Base-by-base conservation (phyloP, 148 eudicot genomes). In the Pouteria glomerata region DNA sequence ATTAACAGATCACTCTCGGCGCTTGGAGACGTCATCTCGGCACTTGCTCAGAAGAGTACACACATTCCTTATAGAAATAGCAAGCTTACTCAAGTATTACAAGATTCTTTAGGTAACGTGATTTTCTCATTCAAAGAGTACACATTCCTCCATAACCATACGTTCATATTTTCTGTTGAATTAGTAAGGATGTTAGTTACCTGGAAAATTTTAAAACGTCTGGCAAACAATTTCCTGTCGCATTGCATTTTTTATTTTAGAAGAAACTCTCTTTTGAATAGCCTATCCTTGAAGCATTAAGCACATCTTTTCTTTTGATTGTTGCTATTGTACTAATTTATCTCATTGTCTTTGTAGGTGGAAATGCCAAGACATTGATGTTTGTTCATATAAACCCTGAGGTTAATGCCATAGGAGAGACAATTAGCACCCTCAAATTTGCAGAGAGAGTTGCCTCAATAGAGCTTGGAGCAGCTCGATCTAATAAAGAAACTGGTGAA, bases 81-180 rank as follows among this genome's bases (percentile, higher is more conserved):
- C 97, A 95, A 95, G 83, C 96, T 95, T 48, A 95, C 98, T 51
- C 97, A 95, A 91, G 98, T 95, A 19, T 72, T 95, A 21, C 98
- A 95, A 83, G 97, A 91, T 79, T 91, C 98, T 71, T 79, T 95
- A 81, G 98, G 98, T 94, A 85, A 72, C 35, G 31, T 41, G 24
- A 47, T 37, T 42, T 35, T 39, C 37, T 33, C 37, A 11, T 27
- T 21, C 60, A 14, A 50, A 29, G 73, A 30, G 34, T 19, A 41
- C 64, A 39, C 23, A 58, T 41, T 44, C 27, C n/a, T 64, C n/a
- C 51, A 26, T 64, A 41, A 13, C 12, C 30, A 64, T 18, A 24
- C 18, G 18, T 15, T n/a, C n/a, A n/a, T n/a, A n/a, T n/a, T n/a
- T n/a, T n/a, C n/a, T n/a, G n/a, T n/a, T n/a, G n/a, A n/a, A n/a